Base-by-base conservation (phyloP, 1,139 yeast genomes). In the Blastobotrys persicus region DNA sequence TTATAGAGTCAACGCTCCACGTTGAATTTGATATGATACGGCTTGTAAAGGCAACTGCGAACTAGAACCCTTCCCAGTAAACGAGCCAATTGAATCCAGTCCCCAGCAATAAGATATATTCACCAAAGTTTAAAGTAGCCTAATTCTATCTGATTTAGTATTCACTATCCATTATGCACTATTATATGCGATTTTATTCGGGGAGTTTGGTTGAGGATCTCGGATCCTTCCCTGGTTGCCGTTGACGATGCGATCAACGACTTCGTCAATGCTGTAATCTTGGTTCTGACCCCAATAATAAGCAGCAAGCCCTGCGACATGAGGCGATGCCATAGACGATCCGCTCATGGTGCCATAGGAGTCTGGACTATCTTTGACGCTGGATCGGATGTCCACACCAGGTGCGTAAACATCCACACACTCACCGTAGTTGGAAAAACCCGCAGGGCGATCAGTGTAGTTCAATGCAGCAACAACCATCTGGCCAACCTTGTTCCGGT, bases 291-390 rank as follows among this genome's bases (percentile, higher is more conserved):
- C 92, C 95, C 55, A 73, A 45, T 80, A 65, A 32, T 80, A 76
- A 0, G 91, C 91, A 1, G 76, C 81, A 35, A 87, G 62, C 0
- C 97, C 97, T 0, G 94, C 75, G 11, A 87, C 85, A 2, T 81
- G 75, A 0, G 96, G 96, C 1, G 96, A 76, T 0, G 96, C 82
- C 95, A 88, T 88, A 1, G 96, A 88, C 0, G 96, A 88, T 0
- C 97, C 97, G 3, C 92, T 81, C 58, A 83, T 74, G 3, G 65
- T 59, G 42, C 72, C 78, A 1, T 80, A 71, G 16, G 57, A 47
- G 3, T 56, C 49, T 3, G 55, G 49, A n/a, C 59, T 49, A 14
- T 52, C 46, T 45, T 61, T 55, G 31, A 53, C 49, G 17, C 64
- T 52, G 76, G 76, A 60, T 83, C 80, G 45, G 66, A 89, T 83